Conservation (phyloP, 2,329 filamentous ascomycete genomes). For the Colletotrichum plurivorum region DNA sequence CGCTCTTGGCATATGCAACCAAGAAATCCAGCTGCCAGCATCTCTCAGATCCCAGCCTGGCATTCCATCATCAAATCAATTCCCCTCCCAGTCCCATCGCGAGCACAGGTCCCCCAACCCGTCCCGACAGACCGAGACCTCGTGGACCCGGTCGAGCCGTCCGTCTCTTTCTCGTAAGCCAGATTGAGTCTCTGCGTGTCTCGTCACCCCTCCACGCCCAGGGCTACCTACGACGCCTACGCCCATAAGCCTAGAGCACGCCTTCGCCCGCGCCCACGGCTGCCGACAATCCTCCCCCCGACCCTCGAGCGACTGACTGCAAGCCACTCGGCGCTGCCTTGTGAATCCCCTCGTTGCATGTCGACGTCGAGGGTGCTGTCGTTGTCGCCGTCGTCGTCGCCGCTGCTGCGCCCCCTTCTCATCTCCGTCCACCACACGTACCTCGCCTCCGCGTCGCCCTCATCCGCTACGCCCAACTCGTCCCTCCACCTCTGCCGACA, state of each 20-base stretch:
- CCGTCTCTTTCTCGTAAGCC: conserved; percentile 13
- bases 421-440: conserved; percentile 43
- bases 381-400: conserved; percentile 40
- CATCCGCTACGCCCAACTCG: conserved; percentile 43
- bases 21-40: conserved; percentile 41
- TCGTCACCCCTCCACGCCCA: neutral
- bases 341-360: conserved; percentile 39
- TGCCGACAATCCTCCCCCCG: neutral
- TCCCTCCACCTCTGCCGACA: conserved; percentile 39
- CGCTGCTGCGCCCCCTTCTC: conserved; percentile 40
- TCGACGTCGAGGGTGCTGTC: conserved; percentile 39
- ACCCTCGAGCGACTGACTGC: conserved; percentile 13
- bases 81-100: conserved; percentile 30
- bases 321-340: conserved; percentile 34
- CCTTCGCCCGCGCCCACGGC: neutral
- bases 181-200: conserved; percentile 11
- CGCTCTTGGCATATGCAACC: conserved; percentile 44
- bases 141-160: conserved; percentile 38
- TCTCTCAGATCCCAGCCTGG: conserved; percentile 41
- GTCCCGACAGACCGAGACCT: conserved; percentile 37
- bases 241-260: neutral
- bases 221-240: neutral
- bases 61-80: conserved; percentile 41
- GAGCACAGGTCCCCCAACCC: conserved; percentile 35
- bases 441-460: conserved; percentile 38